Percentiles rank a stretch among this genome's conserved stretches.
These are phyloP conservation scores for Smittium mucronatum DNA, from an alignment of 371 early-diverging fungal species.

Conservation along the genomic window DNA sequence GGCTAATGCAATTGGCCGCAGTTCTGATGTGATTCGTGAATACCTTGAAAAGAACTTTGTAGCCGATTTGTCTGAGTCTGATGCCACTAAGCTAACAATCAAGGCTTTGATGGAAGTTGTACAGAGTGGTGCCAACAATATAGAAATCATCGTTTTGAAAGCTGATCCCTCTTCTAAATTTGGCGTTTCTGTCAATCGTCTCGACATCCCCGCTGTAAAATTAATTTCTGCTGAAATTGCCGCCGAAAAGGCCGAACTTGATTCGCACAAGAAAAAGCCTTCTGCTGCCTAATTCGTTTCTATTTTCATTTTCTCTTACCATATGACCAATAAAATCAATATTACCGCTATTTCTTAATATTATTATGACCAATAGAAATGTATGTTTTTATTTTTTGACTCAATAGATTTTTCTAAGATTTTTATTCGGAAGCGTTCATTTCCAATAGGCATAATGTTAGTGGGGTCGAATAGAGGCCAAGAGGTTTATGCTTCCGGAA, in stretches of 20 bases:
- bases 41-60: conserved; percentile 95
- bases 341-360: background rate
- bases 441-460: background rate
- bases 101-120: conserved; percentile 91
- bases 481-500: too few species aligned
- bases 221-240: conserved; percentile 73
- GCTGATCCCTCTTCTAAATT: conserved; percentile 56
- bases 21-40: conserved; percentile 91
- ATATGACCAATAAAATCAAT: background rate
- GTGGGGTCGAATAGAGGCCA: background rate
- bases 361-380: background rate
- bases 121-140: conserved; percentile 96
- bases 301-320: too few species aligned
- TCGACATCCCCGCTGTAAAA: conserved; percentile 74
- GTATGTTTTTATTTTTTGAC: too few species aligned
- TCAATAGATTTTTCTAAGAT: background rate
- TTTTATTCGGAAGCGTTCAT: background rate
- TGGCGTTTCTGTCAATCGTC: conserved; percentile 39
- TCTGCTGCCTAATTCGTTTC: background rate
- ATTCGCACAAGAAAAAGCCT: conserved; percentile 49
- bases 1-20: conserved; percentile 93
- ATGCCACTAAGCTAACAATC: conserved; percentile 80
- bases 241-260: conserved; percentile 85
- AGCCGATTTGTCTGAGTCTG: conserved; percentile 64
- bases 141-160: conserved; percentile 62